A percentile compares a stretch with the other conserved stretches of the same genome.
These are phyloP conservation scores for Emiliania huxleyi DNA, from an alignment of 78 protist genomes.

Conservation along the genomic window DNA sequence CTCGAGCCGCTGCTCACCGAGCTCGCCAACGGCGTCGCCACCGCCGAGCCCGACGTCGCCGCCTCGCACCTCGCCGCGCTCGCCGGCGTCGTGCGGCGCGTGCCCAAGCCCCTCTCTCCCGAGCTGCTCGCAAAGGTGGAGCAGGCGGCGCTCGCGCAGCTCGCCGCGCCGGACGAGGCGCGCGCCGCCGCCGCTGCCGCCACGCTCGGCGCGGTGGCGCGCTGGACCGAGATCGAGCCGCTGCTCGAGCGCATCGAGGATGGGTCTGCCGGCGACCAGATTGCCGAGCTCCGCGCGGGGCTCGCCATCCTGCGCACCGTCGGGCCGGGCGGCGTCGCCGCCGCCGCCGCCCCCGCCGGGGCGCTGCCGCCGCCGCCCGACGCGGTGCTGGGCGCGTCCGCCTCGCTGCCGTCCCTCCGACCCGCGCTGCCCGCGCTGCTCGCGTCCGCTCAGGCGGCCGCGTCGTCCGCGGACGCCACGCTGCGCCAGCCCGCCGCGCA, in stretches of 20 bases:
- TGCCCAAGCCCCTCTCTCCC: background rate
- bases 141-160: background rate
- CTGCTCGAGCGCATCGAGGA: background rate
- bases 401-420: background rate
- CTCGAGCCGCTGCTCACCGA: constrained; percentile 74
- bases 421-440: background rate
- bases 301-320: background rate
- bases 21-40: background rate
- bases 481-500: background rate
- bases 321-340: background rate
- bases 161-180: background rate
- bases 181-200: background rate
- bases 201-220: background rate
- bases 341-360: background rate
- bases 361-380: background rate
- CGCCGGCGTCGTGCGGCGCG: background rate
- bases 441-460: background rate
- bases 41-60: background rate
- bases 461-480: background rate
- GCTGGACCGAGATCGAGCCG: background rate
- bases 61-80: background rate
- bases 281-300: background rate
- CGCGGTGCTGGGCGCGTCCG: background rate
- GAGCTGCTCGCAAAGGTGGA: background rate
- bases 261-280: background rate